Evolutionary conservation across 169 alveolate species (phyloP), one percentile per base, ranked within the genome.

Genomic region (Plasmodium malariae): DNA sequence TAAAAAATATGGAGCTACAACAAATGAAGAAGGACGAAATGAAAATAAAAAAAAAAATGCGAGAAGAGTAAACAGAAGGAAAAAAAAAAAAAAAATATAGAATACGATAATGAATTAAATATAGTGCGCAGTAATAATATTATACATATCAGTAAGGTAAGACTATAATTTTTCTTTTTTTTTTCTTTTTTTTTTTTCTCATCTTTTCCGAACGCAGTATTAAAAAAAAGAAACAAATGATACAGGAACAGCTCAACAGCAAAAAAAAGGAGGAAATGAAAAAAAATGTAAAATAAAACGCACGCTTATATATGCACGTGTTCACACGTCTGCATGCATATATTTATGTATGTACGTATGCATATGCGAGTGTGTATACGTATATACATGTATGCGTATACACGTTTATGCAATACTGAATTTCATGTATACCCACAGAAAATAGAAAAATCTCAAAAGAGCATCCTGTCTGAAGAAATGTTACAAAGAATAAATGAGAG

Each of bases 401-500:
- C n/a, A n/a, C n/a, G n/a, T n/a, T n/a, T n/a, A n/a, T n/a, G n/a
- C n/a, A n/a, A n/a, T n/a, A n/a, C n/a, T n/a, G n/a, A n/a, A n/a
- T n/a, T n/a, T n/a, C n/a, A n/a, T n/a, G n/a, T n/a, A n/a, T n/a
- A n/a, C n/a, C 51, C 12, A 45, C 19, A 78, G 89, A 78, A 78
- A 30, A 28, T 48, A 26, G 80, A 78, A 45, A 78, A 78, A 40
- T 67, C 48, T 17, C 89, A 78, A 54, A 78, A 32, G 43, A 78
- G 76, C 37, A 57, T 63, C 78, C 43, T 78, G 48, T 78, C 89
- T 24, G 89, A 78, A 57, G 89, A 78, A 63, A 62, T 69, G 62
- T 63, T 78, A 69, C 89, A 78, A 68, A 78, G 89, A 37, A 78
- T 78, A 63, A 78, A 37, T 45, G 89, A 78, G 54, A 45, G 89